Percentiles rank a stretch among this genome's conserved stretches.
Evolutionary conservation across 148 eudicot species (phyloP).

Genomic region (Diospyros kaki): DNA sequence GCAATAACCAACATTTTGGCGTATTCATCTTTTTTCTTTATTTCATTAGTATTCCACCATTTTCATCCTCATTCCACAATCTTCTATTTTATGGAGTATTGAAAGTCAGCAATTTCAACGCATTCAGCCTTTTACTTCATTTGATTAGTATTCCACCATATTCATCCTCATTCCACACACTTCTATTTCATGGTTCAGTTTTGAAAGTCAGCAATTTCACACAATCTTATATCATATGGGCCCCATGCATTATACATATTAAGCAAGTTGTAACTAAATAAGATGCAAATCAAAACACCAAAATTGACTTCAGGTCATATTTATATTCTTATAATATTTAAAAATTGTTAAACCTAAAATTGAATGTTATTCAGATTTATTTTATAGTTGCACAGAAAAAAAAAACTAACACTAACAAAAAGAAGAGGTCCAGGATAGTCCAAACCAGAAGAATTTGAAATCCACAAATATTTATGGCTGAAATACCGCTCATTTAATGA

Average conservation of each 20-base stretch:
- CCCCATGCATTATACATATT: not conserved
- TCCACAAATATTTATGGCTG: conserved; percentile 7
- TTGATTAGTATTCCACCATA: not conserved
- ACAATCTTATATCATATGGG: conserved; percentile 3
- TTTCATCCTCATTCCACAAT: not conserved
- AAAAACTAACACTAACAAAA: conserved; percentile 3
- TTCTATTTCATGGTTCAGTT: not conserved
- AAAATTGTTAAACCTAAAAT: conserved; percentile 5
- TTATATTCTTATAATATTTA: not conserved
- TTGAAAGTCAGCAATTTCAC: conserved; percentile 4
- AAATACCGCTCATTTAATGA: conserved; percentile 12
- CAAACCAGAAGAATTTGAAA: conserved; percentile 12
- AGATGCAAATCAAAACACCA: conserved; percentile 2
- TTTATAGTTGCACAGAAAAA: not conserved
- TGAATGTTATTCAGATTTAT: conserved; percentile 6
- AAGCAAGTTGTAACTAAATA: not conserved
- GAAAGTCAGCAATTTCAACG: conserved; percentile 4
- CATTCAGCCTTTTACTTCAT: too few species aligned
- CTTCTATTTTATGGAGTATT: not conserved
- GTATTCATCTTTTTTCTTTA: too few species aligned
- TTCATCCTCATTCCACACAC: not conserved
- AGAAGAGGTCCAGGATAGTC: conserved; percentile 13
- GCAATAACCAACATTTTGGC: not conserved
- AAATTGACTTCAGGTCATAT: conserved; percentile 8
- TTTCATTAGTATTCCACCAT: not conserved